Evolutionary conservation across 257 asterid species (phyloP).

Genomic region (Avicennia marina): DNA sequence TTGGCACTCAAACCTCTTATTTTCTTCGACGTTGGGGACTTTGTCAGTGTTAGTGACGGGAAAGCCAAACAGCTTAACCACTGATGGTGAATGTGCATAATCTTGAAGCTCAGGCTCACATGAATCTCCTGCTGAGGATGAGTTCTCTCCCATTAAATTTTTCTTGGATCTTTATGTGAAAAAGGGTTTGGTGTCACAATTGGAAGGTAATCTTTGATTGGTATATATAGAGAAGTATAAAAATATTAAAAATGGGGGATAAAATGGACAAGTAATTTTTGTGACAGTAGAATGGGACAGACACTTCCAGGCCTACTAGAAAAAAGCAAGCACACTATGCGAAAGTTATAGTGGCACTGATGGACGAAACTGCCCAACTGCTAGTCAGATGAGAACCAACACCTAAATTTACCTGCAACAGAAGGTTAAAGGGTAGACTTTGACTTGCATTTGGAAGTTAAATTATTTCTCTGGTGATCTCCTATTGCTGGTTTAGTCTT

Average conservation of each 20-base stretch:
- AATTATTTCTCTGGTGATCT: no score
- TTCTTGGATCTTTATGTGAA: neutral
- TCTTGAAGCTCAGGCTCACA: slow-evolving; percentile 19
- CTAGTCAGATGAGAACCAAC: no score
- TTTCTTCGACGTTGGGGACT: slow-evolving; percentile 11
- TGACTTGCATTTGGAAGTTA: no score
- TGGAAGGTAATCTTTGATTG: slow-evolving; percentile 5
- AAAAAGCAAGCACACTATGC: slow-evolving; percentile 21
- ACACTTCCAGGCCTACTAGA: slow-evolving; percentile 33
- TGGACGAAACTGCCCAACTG: no score
- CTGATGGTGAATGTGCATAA: slow-evolving; percentile 25
- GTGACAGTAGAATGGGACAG: slow-evolving; percentile 27
- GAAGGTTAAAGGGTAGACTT: no score
- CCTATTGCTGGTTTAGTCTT: no score
- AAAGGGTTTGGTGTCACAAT: slow-evolving; percentile 3
- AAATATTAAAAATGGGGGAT: no score
- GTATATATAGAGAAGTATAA: slow-evolving; percentile 13
- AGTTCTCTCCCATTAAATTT: slow-evolving; percentile 43
- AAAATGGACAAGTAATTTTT: neutral
- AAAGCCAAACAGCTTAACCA: slow-evolving; percentile 57
- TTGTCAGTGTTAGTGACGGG: slow-evolving; percentile 21
- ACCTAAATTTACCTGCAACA: no score
- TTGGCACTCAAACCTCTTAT: slow-evolving; percentile 56
- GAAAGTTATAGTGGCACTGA: no score
- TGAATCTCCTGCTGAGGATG: slow-evolving; percentile 26